Evolutionary conservation across 2,329 filamentous ascomycete species (phyloP).

Genomic region (Zalaria obscura): DNA sequence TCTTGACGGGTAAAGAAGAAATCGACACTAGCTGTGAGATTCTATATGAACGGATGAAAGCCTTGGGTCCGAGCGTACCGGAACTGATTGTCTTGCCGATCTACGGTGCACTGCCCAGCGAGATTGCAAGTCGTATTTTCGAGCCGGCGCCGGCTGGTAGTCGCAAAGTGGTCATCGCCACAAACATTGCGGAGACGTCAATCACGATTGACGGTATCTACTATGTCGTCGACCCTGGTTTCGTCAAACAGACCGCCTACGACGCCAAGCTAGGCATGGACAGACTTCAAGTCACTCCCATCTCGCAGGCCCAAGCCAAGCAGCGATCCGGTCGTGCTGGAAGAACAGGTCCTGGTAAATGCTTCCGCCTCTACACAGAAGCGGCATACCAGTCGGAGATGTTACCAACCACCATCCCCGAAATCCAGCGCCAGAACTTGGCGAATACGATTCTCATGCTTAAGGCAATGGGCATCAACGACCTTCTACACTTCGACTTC

Average conservation of each 20-base stretch:
- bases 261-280: slow-evolving; percentile 98
- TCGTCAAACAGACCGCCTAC: slow-evolving; percentile 95
- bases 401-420: slow-evolving; percentile 88
- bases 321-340: slow-evolving; percentile 87
- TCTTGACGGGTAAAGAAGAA: slow-evolving; percentile 93
- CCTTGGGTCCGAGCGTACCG: slow-evolving; percentile 75
- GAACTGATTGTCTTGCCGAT: slow-evolving; percentile 88
- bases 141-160: slow-evolving; percentile 77
- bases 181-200: slow-evolving; percentile 95
- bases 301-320: slow-evolving; percentile 92
- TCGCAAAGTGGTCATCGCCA: slow-evolving; percentile 92
- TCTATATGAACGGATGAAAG: slow-evolving; percentile 90
- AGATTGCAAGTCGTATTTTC: slow-evolving; percentile 90
- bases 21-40: slow-evolving; percentile 94
- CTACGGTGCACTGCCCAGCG: slow-evolving; percentile 85
- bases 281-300: slow-evolving; percentile 84
- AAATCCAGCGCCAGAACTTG: slow-evolving; percentile 90
- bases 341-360: slow-evolving; percentile 88
- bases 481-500: slow-evolving; percentile 92
- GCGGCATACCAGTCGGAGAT: slow-evolving; percentile 93
- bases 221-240: slow-evolving; percentile 93
- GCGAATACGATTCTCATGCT: slow-evolving; percentile 91
- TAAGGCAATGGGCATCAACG: slow-evolving; percentile 98
- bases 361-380: slow-evolving; percentile 90
- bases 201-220: slow-evolving; percentile 97